phyloP scores from a whole-genome alignment of 805 yeast genomes.

The Yamadazyma nakazawae region DNA sequence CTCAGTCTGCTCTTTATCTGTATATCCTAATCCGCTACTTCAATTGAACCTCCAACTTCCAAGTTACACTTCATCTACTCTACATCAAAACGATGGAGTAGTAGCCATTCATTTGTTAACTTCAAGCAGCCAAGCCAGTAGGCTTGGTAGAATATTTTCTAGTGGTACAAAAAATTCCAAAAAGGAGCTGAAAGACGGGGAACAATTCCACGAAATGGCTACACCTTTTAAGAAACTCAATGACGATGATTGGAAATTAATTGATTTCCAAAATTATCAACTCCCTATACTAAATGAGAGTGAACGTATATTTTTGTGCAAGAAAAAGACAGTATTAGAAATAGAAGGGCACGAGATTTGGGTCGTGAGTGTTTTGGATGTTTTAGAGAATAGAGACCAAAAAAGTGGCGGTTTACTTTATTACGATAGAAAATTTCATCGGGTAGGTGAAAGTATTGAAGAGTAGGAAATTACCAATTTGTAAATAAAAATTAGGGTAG shows the following conservation, averaged over 20 bases:
- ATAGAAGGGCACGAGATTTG: constrained; percentile 90
- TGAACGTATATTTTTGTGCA: constrained; percentile 63
- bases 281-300: constrained; percentile 58
- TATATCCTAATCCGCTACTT: constrained; percentile 71
- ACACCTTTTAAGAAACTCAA: constrained; percentile 50
- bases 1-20: constrained; percentile 78
- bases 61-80: constrained; percentile 66
- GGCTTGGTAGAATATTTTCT: constrained; percentile 63
- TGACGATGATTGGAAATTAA: constrained; percentile 31
- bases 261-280: constrained; percentile 20
- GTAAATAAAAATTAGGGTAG: not conserved
- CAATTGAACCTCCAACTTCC: constrained; percentile 89
- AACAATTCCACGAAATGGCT: constrained; percentile 41
- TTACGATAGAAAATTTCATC: constrained; percentile 60
- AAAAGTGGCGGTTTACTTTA: constrained; percentile 63
- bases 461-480: not conserved
- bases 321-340: constrained; percentile 46
- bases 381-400: constrained; percentile 27
- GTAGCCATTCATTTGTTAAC: constrained; percentile 77
- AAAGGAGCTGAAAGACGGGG: constrained; percentile 32
- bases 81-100: constrained; percentile 50
- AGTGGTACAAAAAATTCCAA: constrained; percentile 47
- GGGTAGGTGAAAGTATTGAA: constrained; percentile 30
- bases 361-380: constrained; percentile 73
- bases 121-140: constrained; percentile 53